Evolutionary conservation across 805 yeast genomes (phyloP), one percentile per base, ranked within the genome.

Genomic region (Candida morakotiae): DNA sequence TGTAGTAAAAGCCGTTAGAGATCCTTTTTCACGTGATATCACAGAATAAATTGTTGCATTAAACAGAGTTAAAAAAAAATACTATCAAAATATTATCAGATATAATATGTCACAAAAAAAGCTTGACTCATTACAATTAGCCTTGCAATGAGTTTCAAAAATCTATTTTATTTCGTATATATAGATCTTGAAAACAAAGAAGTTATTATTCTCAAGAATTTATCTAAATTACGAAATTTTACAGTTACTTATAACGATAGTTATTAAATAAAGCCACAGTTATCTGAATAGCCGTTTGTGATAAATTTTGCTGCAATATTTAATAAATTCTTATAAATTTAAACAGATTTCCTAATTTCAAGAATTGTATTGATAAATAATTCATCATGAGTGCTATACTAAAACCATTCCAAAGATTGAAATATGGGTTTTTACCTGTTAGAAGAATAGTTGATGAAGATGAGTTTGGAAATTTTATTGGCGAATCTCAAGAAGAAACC

Each of bases 351-450:
- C 23, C 9, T 21, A 7, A 21, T 21, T 21, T 21, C 9, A 7
- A 21, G 9, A 21, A 21, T 21, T 9, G 9, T 7, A 21, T 21
- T 21, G n/a, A n/a, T n/a, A 24, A n/a, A n/a, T n/a, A n/a, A n/a
- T n/a, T n/a, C n/a, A n/a, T n/a, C n/a, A 32, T 32, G 35, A 24
- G 28, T 32, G 25, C 28, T 23, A 6, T 32, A 11, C 23, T 32
- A 4, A 32, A 23, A 24, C 38, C 38, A 10, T 26, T 35, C 13
- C 30, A 33, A 18, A 40, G 53, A 20, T 47, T 53, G 30, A 62
- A 62, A 40, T 62, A 61, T 60, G 68, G 68, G 2, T 53, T 62
- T 24, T 28, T 62, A 15, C 68, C 68, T 5, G 54, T 49, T 16
- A 51, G 62, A 45, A 45, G 68, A 42, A 42, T 61, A 8, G 58